Evolutionary conservation across 805 yeast genomes (phyloP).

Genomic region (Priceomyces melissophilus): DNA sequence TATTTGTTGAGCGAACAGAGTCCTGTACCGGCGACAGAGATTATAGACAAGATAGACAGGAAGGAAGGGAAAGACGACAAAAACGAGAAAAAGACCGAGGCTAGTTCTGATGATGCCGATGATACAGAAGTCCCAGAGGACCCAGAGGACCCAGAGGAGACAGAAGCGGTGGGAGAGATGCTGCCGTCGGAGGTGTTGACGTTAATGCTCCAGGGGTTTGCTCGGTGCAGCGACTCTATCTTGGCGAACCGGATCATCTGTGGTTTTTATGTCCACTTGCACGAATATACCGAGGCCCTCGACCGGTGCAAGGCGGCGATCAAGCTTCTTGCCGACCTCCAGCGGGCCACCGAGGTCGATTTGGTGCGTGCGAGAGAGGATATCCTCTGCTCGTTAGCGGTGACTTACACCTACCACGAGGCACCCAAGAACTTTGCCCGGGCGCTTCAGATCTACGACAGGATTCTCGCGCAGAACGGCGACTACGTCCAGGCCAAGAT

Average conservation of each 20-base stretch:
- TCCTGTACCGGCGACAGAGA: slow-evolving; percentile 43
- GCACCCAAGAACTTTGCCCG: slow-evolving; percentile 83
- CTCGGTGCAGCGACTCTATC: slow-evolving; percentile 39
- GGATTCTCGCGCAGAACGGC: slow-evolving; percentile 45
- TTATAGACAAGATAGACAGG: slow-evolving; percentile 16
- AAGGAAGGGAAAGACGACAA: slow-evolving; percentile 10
- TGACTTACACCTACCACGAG: slow-evolving; percentile 77
- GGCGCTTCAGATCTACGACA: slow-evolving; percentile 70
- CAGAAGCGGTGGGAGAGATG: too few relatives aligned
- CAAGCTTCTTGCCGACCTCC: slow-evolving; percentile 46
- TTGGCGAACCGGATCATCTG: slow-evolving; percentile 66
- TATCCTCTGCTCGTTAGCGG: slow-evolving; percentile 64
- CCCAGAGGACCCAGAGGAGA: slow-evolving; percentile 6
- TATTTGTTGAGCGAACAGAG: slow-evolving; percentile 67
- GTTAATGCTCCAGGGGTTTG: slow-evolving; percentile 50
- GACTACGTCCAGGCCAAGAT: slow-evolving; percentile 59
- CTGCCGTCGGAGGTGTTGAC: slow-evolving; percentile 51
- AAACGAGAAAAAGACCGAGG: slow-evolving; percentile 4
- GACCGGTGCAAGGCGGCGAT: slow-evolving; percentile 61
- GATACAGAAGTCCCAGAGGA: too few relatives aligned
- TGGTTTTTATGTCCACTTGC: slow-evolving; percentile 53
- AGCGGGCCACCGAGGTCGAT: slow-evolving; percentile 43
- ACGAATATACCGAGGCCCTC: slow-evolving; percentile 63
- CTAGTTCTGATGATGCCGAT: too few relatives aligned
- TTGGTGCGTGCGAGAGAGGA: slow-evolving; percentile 55